Conservation (phyloP, 768 basidiomycete species). For the Tylopilus plumbeoviolaceoides region DNA sequence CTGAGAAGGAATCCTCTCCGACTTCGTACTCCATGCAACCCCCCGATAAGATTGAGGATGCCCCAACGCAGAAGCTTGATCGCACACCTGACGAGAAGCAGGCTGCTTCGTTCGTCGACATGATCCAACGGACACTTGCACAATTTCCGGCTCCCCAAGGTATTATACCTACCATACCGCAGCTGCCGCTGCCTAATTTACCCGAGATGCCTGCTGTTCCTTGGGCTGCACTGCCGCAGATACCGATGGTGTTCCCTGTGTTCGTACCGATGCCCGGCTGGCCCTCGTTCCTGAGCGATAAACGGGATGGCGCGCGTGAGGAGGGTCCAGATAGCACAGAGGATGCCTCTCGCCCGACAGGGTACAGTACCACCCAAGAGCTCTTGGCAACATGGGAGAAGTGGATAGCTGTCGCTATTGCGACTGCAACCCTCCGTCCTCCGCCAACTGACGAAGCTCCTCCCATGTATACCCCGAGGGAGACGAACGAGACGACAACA, state of each 20-base stretch:
- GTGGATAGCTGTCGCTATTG: constrained; percentile 57
- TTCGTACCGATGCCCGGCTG: constrained; percentile 65
- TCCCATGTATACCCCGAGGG: constrained; percentile 69
- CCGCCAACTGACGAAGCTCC: constrained; percentile 52
- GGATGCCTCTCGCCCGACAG: constrained; percentile 33
- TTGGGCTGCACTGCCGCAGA: constrained; percentile 60
- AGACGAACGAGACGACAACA: constrained; percentile 20
- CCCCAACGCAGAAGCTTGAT: constrained; percentile 18
- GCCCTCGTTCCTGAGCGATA: constrained; percentile 59
- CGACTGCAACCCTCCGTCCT: constrained; percentile 43
- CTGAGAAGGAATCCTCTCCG: neutral
- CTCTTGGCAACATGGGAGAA: constrained; percentile 73
- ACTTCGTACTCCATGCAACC: neutral
- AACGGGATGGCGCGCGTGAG: constrained; percentile 33
- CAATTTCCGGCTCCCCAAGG: constrained; percentile 54
- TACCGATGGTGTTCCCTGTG: constrained; percentile 77
- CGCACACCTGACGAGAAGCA: constrained; percentile 33
- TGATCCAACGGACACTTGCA: constrained; percentile 72
- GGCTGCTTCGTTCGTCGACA: constrained; percentile 54
- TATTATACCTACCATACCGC: constrained; percentile 51
- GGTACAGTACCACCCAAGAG: constrained; percentile 53
- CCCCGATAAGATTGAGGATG: constrained; percentile 11
- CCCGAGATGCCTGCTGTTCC: constrained; percentile 63
- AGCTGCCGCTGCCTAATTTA: constrained; percentile 50
- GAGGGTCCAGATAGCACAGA: constrained; percentile 29